Evolutionary conservation across 2,329 filamentous ascomycete genomes (phyloP).

Genomic region (Colletotrichum magnum): DNA sequence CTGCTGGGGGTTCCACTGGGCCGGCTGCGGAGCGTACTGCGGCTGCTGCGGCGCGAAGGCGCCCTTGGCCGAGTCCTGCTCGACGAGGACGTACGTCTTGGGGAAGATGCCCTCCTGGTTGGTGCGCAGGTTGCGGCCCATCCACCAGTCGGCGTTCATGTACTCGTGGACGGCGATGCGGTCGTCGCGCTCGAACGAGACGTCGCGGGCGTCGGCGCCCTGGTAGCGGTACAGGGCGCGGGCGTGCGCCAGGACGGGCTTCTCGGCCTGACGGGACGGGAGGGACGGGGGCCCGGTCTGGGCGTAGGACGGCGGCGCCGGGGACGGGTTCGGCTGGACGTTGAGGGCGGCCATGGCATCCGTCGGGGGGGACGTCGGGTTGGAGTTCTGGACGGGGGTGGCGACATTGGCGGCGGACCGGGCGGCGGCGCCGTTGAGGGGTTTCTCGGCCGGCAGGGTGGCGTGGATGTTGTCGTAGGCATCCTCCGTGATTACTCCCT

Average conservation of each 20-base stretch:
- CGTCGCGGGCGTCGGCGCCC: constrained; percentile 84
- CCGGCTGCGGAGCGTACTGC: constrained; percentile 44
- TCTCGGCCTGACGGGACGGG: constrained; percentile 58
- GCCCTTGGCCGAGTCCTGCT: constrained; percentile 68
- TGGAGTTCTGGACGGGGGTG: constrained; percentile 48
- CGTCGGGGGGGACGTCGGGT: constrained; percentile 48
- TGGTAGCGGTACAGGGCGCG: constrained; percentile 88
- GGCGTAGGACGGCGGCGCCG: constrained; percentile 66
- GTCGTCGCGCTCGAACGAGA: constrained; percentile 86
- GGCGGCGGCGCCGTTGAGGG: constrained; percentile 66
- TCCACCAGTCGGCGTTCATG: constrained; percentile 98
- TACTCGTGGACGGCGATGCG: constrained; percentile 86
- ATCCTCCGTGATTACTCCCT: constrained; percentile 81
- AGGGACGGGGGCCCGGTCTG: constrained; percentile 60
- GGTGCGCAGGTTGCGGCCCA: constrained; percentile 87
- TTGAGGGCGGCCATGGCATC: constrained; percentile 60
- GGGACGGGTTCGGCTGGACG: constrained; percentile 49
- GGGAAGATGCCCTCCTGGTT: constrained; percentile 94
- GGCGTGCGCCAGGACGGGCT: constrained; percentile 78
- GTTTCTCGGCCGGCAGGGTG: constrained; percentile 80
- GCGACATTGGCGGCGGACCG: constrained; percentile 52
- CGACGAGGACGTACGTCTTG: constrained; percentile 85
- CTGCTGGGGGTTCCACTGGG: constrained; percentile 43
- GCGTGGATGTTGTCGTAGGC: constrained; percentile 82
- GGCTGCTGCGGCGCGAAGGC: constrained; percentile 42